A percentile compares a stretch with the other conserved stretches of the same genome.
Conservation (phyloP, 2,329 filamentous ascomycete genomes). For the Plectosphaerella sp. region DNA sequence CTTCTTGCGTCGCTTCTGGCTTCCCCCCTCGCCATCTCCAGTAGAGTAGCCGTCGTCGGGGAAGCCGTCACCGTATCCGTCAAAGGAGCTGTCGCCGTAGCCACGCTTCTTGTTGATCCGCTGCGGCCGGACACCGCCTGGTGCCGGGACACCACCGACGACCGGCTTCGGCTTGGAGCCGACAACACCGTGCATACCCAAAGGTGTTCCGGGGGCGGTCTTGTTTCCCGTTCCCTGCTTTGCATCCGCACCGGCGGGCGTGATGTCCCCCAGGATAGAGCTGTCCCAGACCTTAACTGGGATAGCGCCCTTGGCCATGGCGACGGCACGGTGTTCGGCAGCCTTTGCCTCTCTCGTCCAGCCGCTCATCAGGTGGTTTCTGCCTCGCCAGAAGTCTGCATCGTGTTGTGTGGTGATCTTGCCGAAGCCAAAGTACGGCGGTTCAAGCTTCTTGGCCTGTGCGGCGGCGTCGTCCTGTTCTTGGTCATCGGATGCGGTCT, state of each 20-base stretch:
- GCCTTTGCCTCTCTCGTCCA: slow-evolving; percentile 39
- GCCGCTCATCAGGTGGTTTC: slow-evolving; percentile 48
- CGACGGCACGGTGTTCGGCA: slow-evolving; percentile 45
- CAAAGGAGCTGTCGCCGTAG: slow-evolving; percentile 70
- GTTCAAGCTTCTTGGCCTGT: slow-evolving; percentile 51
- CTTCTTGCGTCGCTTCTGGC: slow-evolving; percentile 63
- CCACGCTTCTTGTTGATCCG: slow-evolving; percentile 68
- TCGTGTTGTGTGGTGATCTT: slow-evolving; percentile 47
- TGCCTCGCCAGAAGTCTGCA: slow-evolving; percentile 11
- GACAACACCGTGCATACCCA: slow-evolving; percentile 43
- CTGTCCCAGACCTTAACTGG: slow-evolving; percentile 52
- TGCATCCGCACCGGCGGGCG: slow-evolving; percentile 30
- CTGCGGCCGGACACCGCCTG: slow-evolving; percentile 46
- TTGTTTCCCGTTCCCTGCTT: slow-evolving; percentile 37
- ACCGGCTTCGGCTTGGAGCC: slow-evolving; percentile 15
- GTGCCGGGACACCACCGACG: slow-evolving; percentile 1
- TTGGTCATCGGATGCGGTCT: slow-evolving; percentile 34
- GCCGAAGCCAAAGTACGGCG: slow-evolving; percentile 47
- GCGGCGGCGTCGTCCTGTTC: slow-evolving; percentile 44
- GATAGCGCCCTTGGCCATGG: slow-evolving; percentile 54
- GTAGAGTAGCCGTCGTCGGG: slow-evolving; percentile 72
- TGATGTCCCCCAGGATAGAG: slow-evolving; percentile 54
- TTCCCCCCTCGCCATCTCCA: slow-evolving; percentile 62
- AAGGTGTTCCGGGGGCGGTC: slow-evolving; percentile 50
- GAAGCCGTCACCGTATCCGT: slow-evolving; percentile 70